phyloP scores from a whole-genome alignment of 2,329 filamentous ascomycete genomes.

The Onygenales sp. region DNA sequence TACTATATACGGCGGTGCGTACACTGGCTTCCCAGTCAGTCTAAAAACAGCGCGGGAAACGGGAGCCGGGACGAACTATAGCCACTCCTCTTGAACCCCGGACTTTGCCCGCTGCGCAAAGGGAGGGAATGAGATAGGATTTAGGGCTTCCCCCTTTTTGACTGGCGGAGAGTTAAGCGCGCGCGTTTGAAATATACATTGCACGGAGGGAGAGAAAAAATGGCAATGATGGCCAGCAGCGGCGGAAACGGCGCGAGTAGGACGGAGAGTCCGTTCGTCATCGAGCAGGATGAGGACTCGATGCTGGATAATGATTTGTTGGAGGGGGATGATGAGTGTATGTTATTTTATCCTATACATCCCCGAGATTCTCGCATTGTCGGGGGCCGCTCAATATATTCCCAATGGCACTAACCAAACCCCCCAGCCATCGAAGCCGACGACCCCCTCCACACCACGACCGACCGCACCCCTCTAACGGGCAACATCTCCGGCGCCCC shows the following conservation, averaged over 20 bases:
- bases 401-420: neutral
- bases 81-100: too few relatives aligned
- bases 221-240: constrained; percentile 25
- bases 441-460: constrained; percentile 62
- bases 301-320: constrained; percentile 63
- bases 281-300: constrained; percentile 53
- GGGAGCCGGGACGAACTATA: too few relatives aligned
- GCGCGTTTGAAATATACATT: neutral
- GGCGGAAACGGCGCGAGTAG: constrained; percentile 7
- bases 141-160: neutral
- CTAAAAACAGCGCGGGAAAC: too few relatives aligned
- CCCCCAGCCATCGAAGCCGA: constrained; percentile 75
- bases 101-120: neutral
- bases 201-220: neutral
- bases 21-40: too few relatives aligned
- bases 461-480: constrained; percentile 69
- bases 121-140: neutral
- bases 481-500: constrained; percentile 55
- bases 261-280: constrained; percentile 38
- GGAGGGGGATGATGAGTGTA: constrained; percentile 66
- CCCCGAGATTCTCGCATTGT: neutral
- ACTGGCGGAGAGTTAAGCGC: neutral
- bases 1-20: too few relatives aligned
- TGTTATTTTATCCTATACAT: neutral
- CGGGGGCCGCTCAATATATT: neutral